phyloP scores from a whole-genome alignment of 2,329 filamentous ascomycete genomes.

The Aspergillus sp. region DNA sequence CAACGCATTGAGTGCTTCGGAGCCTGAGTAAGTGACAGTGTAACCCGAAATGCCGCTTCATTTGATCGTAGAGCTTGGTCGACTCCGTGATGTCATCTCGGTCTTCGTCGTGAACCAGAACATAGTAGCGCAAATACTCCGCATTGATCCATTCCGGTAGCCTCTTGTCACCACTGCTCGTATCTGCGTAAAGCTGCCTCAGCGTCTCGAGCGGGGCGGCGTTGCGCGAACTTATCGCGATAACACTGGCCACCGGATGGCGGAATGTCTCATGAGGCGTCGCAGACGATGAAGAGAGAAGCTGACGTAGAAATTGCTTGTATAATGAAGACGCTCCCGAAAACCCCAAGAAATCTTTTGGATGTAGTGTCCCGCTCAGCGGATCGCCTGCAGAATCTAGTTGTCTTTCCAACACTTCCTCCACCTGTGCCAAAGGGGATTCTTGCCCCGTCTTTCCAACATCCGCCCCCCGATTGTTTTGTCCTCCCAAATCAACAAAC shows the following conservation, averaged over 20 bases:
- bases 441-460: conserved; percentile 35
- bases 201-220: conserved; percentile 80
- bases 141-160: conserved; percentile 83
- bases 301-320: conserved; percentile 73
- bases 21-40: conserved; percentile 90
- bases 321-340: conserved; percentile 70
- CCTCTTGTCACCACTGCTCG: conserved; percentile 68
- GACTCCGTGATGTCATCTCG: conserved; percentile 87
- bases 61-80: conserved; percentile 88
- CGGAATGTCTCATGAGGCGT: conserved; percentile 87
- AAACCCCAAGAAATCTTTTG: conserved; percentile 25
- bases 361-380: conserved; percentile 19
- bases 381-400: conserved; percentile 67
- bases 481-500: conserved; percentile 64
- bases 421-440: conserved; percentile 55
- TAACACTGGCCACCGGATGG: conserved; percentile 89
- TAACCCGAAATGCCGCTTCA: conserved; percentile 96
- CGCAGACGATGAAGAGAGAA: conserved; percentile 74
- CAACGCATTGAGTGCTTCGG: conserved; percentile 75
- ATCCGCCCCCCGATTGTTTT: conserved; percentile 29
- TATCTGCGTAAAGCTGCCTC: conserved; percentile 75
- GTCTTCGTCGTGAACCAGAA: conserved; percentile 94
- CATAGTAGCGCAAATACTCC: conserved; percentile 92
- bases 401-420: conserved; percentile 75
- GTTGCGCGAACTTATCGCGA: conserved; percentile 90